These are phyloP conservation scores for Tremellales sp. DNA, from an alignment of 1,284 basidiomycete genomes.

Conservation along the genomic window DNA sequence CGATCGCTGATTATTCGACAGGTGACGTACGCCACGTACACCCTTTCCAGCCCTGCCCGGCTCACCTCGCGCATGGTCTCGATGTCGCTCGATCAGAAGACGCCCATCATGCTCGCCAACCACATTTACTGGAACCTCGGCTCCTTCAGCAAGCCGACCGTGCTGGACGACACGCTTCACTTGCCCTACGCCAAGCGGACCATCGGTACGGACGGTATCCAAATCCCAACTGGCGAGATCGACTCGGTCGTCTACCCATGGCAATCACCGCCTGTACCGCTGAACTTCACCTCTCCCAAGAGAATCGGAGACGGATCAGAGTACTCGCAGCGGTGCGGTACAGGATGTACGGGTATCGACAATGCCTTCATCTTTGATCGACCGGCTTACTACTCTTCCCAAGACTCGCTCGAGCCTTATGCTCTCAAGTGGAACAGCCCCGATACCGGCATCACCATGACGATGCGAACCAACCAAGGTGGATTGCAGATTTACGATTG, in stretches of 20 bases:
- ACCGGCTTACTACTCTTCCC: constrained; percentile 5
- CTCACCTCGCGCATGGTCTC: constrained; percentile 20
- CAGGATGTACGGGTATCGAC: constrained; percentile 28
- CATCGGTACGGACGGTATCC: constrained; percentile 24
- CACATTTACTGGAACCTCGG: constrained; percentile 40
- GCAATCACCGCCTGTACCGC: constrained; percentile 7
- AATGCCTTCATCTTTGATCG: constrained; percentile 35
- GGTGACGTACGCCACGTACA: constrained; percentile 27
- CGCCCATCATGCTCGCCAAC: constrained; percentile 34
- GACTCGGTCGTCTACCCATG: constrained; percentile 9
- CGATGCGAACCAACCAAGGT: constrained; percentile 28
- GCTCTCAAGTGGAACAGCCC: constrained; percentile 14
- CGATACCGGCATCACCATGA: constrained; percentile 29
- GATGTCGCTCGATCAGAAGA: constrained; percentile 21
- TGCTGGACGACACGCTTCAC: constrained; percentile 28
- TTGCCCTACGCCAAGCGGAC: constrained; percentile 25
- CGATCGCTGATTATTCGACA: constrained; percentile 6
- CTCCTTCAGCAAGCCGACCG: constrained; percentile 13
- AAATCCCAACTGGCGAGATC: constrained; percentile 29
- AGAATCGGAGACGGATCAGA: constrained; percentile 19
- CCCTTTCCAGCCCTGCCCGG: constrained; percentile 11
- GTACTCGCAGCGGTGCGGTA: constrained; percentile 19
- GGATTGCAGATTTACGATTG: constrained; percentile 31
- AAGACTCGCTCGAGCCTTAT: not conserved
- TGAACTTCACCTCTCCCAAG: constrained; percentile 27